A percentile compares a stretch with the other conserved stretches of the same genome.
phyloP scores from a whole-genome alignment of 176 grass and related monocot genomes.

The Rhipidocladum racemiflorum region DNA sequence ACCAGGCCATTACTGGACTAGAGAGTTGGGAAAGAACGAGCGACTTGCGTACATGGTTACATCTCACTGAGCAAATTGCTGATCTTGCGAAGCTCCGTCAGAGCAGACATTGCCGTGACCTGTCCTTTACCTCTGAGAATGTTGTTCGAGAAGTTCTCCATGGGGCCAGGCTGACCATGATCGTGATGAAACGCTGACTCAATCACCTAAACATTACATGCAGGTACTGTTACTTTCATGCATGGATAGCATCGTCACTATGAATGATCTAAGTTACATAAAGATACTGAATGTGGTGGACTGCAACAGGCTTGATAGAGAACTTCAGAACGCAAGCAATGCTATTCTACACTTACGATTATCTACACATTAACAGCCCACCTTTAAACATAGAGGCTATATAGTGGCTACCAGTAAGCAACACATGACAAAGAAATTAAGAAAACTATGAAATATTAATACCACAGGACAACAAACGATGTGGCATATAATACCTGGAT shows the following conservation, averaged over 20 bases:
- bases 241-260: neutral
- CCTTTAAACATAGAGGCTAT: neutral
- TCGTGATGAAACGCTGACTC: conserved; percentile 92
- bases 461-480: neutral
- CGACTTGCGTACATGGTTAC: neutral
- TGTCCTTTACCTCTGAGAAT: conserved; percentile 81
- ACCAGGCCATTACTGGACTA: conserved; percentile 24
- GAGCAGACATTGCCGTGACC: conserved; percentile 58
- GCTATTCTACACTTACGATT: neutral
- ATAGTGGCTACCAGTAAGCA: neutral
- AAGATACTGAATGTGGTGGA: neutral
- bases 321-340: neutral
- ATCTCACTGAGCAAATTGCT: conserved; percentile 84
- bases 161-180: conserved; percentile 41
- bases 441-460: neutral
- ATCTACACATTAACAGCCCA: neutral
- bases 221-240: conserved; percentile 9
- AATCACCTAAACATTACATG: conserved; percentile 53
- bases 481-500: conserved; percentile 61
- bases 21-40: neutral
- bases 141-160: conserved; percentile 65
- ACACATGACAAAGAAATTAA: neutral
- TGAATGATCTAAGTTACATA: neutral
- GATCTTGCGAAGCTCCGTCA: conserved; percentile 92
- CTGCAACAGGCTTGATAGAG: neutral